A percentile compares a stretch with the other conserved stretches of the same genome.
These are phyloP conservation scores for Zymoseptoria crescenta DNA, from an alignment of 2,329 filamentous ascomycete genomes.

Conservation along the genomic window DNA sequence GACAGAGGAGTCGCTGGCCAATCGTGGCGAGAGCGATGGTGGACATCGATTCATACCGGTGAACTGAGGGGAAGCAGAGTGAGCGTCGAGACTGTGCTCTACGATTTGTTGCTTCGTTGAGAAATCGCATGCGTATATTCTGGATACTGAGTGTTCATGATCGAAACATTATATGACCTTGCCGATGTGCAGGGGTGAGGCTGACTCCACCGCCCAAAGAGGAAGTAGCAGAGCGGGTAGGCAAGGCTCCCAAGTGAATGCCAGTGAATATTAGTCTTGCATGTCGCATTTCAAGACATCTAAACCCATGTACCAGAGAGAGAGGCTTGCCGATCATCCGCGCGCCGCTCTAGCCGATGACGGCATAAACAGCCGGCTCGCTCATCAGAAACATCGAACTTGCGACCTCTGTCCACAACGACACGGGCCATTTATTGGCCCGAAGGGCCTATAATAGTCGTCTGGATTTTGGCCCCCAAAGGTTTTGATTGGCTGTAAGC, in stretches of 20 bases:
- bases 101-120: not conserved
- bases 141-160: no score
- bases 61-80: not conserved
- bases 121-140: no score
- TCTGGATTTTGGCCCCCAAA: no score
- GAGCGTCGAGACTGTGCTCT: not conserved
- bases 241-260: not conserved
- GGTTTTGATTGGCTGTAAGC: no score
- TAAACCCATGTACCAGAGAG: not conserved
- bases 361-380: not conserved
- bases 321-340: not conserved
- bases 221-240: not conserved
- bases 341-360: not conserved
- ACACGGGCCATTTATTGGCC: no score
- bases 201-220: not conserved
- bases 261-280: no score
- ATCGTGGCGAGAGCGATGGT: constrained; percentile 6
- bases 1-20: constrained; percentile 18
- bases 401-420: no score
- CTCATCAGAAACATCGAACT: not conserved
- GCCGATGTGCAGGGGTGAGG: not conserved
- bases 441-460: no score
- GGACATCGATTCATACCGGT: not conserved
- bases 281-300: no score
- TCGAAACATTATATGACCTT: not conserved